Evolutionary conservation across 257 asterid species (phyloP), one percentile per base, ranked within the genome.

Genomic region (Solanum ossicruentum): DNA sequence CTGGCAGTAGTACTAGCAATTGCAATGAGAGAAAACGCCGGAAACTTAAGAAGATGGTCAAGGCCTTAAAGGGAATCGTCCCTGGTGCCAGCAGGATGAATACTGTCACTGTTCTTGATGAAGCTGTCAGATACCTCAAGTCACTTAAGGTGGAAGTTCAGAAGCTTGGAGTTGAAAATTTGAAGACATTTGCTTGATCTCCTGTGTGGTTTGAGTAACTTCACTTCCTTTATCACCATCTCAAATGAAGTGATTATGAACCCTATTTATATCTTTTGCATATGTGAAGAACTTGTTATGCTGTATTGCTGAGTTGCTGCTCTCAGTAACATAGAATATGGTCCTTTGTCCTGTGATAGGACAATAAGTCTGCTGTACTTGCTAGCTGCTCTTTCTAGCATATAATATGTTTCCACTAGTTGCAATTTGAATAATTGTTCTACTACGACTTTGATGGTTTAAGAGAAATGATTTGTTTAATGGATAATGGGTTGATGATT

Each of bases 101-200:
- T 83, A 85, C 90, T 52, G 95, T 92, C 8, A 88, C 89, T n/a
- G 96, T 92, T 85, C 95, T 95, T 55, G 98, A 95, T 56, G 98
- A 93, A 88, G 94, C 97, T 77, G 98, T 95, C 60, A 89, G 92
- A 70, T 93, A 93, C 87, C 96, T 95, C 18, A 93, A 95, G 90
- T 92, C 94, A 32, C 96, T 92, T 43, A 90, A 92, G 90, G 92
- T 92, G 18, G 96, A 95, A 89, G 93, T 89, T 84, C 90, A 95
- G 92, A 91, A 93, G 89, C 86, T 90, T 72, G 97, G 94, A 90
- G 87, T 86, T 6, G 89, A 87, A 28, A 88, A 89, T 57, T 82
- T 67, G 63, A 71, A 85, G 66, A 75, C 88, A 80, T 63, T 47
- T 39, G 45, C 57, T 52, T 78, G 65, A 78, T 77, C 3, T 26